A percentile compares a stretch with the other conserved stretches of the same genome.
Evolutionary conservation across 352 stramenopile genomes (phyloP).

Genomic region (Globisporangium acanthophoron): DNA sequence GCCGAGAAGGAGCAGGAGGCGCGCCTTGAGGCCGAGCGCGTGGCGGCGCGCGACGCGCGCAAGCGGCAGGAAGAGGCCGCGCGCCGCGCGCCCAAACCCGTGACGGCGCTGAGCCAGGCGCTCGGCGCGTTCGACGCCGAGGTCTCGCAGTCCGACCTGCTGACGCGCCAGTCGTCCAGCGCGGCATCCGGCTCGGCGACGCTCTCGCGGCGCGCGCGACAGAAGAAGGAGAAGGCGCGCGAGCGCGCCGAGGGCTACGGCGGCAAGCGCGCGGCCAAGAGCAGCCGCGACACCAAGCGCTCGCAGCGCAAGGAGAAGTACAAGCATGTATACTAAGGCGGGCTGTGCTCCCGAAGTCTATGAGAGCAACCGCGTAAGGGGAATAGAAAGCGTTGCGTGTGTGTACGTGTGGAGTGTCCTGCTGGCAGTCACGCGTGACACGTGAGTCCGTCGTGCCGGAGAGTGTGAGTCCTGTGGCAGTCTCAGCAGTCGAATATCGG

Average conservation of each 20-base stretch:
- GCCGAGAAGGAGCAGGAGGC: conserved; percentile 31
- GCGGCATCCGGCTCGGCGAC: conserved; percentile 11
- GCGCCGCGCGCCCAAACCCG: conserved; percentile 17
- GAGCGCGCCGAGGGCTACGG: conserved; percentile 25
- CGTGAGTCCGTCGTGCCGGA: background rate
- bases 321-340: conserved; percentile 42
- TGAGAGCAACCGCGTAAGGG: background rate
- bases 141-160: conserved; percentile 28
- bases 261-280: conserved; percentile 18
- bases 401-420: background rate
- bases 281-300: conserved; percentile 30
- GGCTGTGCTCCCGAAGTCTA: background rate
- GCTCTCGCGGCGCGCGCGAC: conserved; percentile 33
- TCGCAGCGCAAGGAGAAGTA: conserved; percentile 58
- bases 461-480: background rate
- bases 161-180: conserved; percentile 14
- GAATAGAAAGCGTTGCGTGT: background rate
- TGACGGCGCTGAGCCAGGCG: conserved; percentile 53
- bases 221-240: conserved; percentile 37
- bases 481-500: conserved; percentile 1
- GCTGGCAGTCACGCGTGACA: background rate
- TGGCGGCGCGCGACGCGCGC: conserved; percentile 13
- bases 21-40: conserved; percentile 14
- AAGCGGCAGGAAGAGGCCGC: conserved; percentile 28
- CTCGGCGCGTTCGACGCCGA: conserved; percentile 58